A percentile compares a stretch with the other conserved stretches of the same genome.
Conservation (phyloP, 2,329 filamentous ascomycete species). For the Diatrype stigma region DNA sequence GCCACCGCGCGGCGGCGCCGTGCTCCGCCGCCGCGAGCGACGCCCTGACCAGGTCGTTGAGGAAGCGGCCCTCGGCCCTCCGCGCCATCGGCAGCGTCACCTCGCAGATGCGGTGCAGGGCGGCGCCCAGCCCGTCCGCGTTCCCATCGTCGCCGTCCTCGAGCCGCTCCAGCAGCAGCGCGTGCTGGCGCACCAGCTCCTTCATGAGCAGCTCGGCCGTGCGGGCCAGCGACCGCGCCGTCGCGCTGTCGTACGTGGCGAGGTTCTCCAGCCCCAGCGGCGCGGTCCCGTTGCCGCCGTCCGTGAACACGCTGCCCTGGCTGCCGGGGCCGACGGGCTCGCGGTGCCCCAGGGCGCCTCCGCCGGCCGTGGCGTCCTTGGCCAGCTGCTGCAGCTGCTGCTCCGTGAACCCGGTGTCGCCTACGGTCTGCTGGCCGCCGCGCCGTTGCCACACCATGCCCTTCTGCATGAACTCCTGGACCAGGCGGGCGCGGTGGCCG, state of each 20-base stretch:
- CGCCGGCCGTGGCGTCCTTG: neutral
- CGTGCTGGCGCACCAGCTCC: conserved; percentile 3
- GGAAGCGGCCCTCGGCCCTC: neutral
- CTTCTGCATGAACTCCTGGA: conserved; percentile 1
- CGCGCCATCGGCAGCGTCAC: neutral
- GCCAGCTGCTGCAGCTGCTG: neutral
- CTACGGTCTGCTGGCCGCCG: neutral
- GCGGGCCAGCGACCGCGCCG: neutral
- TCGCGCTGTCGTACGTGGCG: neutral
- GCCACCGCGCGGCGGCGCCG: neutral
- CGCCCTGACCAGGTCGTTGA: neutral
- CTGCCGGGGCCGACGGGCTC: no score
- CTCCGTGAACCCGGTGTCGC: neutral
- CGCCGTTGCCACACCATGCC: neutral
- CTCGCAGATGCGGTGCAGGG: neutral
- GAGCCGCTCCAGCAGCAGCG: conserved; percentile 1
- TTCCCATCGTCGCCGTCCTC: neutral
- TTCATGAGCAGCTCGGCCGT: neutral
- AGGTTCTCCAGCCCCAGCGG: neutral
- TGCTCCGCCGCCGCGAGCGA: neutral
- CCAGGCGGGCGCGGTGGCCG: neutral
- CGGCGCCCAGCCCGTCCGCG: neutral
- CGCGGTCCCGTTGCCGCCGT: neutral
- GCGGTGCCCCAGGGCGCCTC: no score
- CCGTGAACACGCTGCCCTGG: neutral